These are phyloP conservation scores for Cyclocybe aegerita DNA, from an alignment of 768 basidiomycete genomes.

Conservation along the genomic window DNA sequence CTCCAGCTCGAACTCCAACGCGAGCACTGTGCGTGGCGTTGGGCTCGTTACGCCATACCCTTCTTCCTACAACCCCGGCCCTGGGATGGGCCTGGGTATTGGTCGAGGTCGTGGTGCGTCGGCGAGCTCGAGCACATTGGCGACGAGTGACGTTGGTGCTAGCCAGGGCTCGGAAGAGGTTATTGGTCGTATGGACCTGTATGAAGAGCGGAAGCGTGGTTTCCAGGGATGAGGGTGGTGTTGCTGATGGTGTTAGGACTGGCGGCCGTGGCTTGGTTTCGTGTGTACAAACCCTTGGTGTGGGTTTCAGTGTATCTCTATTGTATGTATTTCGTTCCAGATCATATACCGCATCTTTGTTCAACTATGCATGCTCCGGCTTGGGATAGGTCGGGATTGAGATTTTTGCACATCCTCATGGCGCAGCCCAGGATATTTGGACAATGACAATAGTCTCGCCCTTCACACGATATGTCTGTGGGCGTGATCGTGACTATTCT, in stretches of 20 bases:
- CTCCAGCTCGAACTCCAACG: background rate
- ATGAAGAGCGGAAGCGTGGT: slow-evolving; percentile 21
- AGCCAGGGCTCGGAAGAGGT: slow-evolving; percentile 45
- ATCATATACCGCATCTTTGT: too few relatives aligned
- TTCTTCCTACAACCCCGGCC: slow-evolving; percentile 10
- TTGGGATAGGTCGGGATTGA: too few relatives aligned
- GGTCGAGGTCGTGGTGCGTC: slow-evolving; percentile 19
- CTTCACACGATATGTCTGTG: too few relatives aligned
- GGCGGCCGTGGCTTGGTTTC: too few relatives aligned
- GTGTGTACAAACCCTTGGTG: background rate
- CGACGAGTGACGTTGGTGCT: slow-evolving; percentile 19
- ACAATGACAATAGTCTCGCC: too few relatives aligned
- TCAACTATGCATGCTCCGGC: too few relatives aligned
- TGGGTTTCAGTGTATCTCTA: background rate
- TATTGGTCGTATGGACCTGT: slow-evolving; percentile 50
- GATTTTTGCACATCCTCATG: too few relatives aligned
- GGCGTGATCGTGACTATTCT: too few relatives aligned
- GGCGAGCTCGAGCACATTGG: slow-evolving; percentile 23
- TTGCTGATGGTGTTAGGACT: background rate
- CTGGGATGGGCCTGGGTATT: slow-evolving; percentile 18
- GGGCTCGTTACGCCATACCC: slow-evolving; percentile 5
- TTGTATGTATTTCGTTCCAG: too few relatives aligned
- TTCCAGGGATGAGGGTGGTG: background rate
- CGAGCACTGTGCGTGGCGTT: background rate
- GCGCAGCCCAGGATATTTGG: too few relatives aligned